Evolutionary conservation across 192 early-diverging fungal genomes (phyloP), one percentile per base, ranked within the genome.

Genomic region (Chytriomyces confervae): DNA sequence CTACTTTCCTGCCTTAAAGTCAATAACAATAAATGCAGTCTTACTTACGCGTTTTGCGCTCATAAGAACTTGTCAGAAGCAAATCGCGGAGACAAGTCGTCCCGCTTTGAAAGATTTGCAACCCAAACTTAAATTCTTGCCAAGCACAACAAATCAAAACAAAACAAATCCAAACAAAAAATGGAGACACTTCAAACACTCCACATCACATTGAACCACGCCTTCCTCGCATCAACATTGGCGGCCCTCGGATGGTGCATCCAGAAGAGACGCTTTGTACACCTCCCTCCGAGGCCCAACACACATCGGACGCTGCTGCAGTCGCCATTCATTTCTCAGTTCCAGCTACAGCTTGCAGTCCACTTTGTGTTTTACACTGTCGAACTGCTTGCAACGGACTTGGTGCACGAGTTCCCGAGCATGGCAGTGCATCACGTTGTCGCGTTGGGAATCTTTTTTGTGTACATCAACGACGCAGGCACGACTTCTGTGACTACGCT

Each of bases 401-500:
- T 68, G 43, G 20, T 9, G 36, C 20, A 20, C 20, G 11, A 20
- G 36, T 24, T 29, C 24, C 29, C 44, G 44, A 16, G 24, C 23
- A 43, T 68, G 66, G 66, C 66, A 2, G 44, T 48, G 9, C 66
- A 68, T 23, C 66, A 68, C 47, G 11, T 46, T 7, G 66, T 68
- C 44, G 66, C 66, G 23, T 68, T 68, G 43, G 23, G 11, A 11
- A 43, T 68, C 27, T 68, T 68, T 68, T 68, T 48, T 23, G 66
- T 68, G 13, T 68, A 47, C 66, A 9, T 43, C 13, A 43, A 47
- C 44, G 66, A 68, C 44, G 5, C 44, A 5, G 66, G 66, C 10
- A 68, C 29, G n/a, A 48, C 47, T n/a, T 20, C 24, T 43, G 43
- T 46, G 44, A 44, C 66, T 45, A 68, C 43, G 3, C n/a, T 68